Conservation (phyloP, 2,329 filamentous ascomycete species). For the Ceratocystiopsis minuta region DNA sequence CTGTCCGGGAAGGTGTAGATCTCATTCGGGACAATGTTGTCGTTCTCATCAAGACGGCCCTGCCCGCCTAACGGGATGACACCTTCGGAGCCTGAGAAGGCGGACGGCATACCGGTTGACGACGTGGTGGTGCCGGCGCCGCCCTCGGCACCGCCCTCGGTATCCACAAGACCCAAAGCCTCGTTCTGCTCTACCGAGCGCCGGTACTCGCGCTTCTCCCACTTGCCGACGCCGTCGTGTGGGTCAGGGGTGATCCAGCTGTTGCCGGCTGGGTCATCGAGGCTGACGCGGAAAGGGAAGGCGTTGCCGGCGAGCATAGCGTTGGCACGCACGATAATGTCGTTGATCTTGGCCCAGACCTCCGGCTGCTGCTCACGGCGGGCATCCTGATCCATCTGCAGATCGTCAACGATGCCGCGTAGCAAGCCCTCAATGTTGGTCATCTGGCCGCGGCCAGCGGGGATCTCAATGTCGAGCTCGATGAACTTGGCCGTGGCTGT, state of each 20-base stretch:
- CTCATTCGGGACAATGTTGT: slow-evolving; percentile 81
- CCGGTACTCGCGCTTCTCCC: slow-evolving; percentile 67
- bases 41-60: slow-evolving; percentile 29
- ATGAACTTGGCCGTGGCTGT: slow-evolving; percentile 71
- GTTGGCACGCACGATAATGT: slow-evolving; percentile 54
- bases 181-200: slow-evolving; percentile 77
- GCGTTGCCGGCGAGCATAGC: slow-evolving; percentile 60
- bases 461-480: slow-evolving; percentile 85
- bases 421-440: slow-evolving; percentile 88
- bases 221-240: slow-evolving; percentile 67
- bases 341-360: slow-evolving; percentile 57
- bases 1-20: slow-evolving; percentile 84
- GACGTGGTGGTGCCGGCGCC: slow-evolving; percentile 6
- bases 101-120: slow-evolving; percentile 10
- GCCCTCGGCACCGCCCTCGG: slow-evolving; percentile 26
- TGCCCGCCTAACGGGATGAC: slow-evolving; percentile 29
- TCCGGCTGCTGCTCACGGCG: slow-evolving; percentile 65
- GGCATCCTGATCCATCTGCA: slow-evolving; percentile 65
- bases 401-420: slow-evolving; percentile 57
- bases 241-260: slow-evolving; percentile 87
- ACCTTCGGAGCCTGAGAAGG: slow-evolving; percentile 24
- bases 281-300: slow-evolving; percentile 73
- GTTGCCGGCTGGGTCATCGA: slow-evolving; percentile 89
- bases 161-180: slow-evolving; percentile 56
- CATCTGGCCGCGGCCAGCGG: slow-evolving; percentile 74